Base-by-base conservation (phyloP, 192 early-diverging fungal species). In the Globomyces pollinis-pini region DNA sequence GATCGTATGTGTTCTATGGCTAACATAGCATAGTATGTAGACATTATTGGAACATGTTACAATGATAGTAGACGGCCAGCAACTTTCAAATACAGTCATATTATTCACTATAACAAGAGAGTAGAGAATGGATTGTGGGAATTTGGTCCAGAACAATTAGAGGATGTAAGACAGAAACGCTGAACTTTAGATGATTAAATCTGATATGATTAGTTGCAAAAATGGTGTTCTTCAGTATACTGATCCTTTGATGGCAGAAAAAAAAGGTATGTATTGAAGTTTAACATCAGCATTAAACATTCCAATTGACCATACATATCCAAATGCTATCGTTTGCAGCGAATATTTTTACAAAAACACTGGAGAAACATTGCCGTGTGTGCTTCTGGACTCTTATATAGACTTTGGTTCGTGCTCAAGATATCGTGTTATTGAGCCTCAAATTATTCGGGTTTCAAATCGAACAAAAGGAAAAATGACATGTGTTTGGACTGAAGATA, bases 111-210 rank as follows among this genome's bases (percentile, higher is more conserved):
- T 50, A 34, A 59, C 33, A 36, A 47, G 8, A 38, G 79, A 18
- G 65, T 79, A n/a, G 26, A 61, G 13, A 77, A 76, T 61, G 79
- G 79, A 12, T 28, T 81, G 34, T 73, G 68, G 66, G 61, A 56
- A 28, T 80, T 58, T 60, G 72, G 79, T 2, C 79, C 79, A 1
- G 79, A 81, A 60, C 76, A 81, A 47, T 33, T 81, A 58, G 79
- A 81, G 62, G 79, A 81, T n/a, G n/a, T n/a, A n/a, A n/a, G n/a
- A n/a, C n/a, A n/a, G n/a, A n/a, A n/a, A n/a, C n/a, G n/a, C n/a
- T n/a, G n/a, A n/a, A n/a, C n/a, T n/a, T n/a, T n/a, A n/a, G 67
- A 76, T 73, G 68, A 41, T 77, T 32, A 78, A 77, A 62, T 60
- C 29, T 30, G 66, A 66, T 2, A 62, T 50, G 5, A 52, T 78